Percentiles rank a stretch among this genome's conserved stretches.
These are phyloP conservation scores for Talinum fruticosum DNA, from an alignment of 148 eudicot species.

Conservation along the genomic window DNA sequence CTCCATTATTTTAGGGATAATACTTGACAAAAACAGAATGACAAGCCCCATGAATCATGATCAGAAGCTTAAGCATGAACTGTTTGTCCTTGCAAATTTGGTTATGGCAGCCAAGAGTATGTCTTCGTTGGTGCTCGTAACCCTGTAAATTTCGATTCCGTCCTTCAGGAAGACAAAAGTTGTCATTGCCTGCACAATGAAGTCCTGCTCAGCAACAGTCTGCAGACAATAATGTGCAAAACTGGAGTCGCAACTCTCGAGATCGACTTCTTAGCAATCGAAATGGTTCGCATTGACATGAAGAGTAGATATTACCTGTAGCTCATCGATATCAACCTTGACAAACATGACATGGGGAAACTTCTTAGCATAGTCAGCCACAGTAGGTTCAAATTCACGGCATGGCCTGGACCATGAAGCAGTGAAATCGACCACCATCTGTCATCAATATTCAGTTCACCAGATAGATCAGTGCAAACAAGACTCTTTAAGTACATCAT, in stretches of 20 bases:
- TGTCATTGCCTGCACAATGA: slow-evolving; percentile 59
- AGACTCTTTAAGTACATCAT: too few relatives aligned
- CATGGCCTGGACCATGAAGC: slow-evolving; percentile 71
- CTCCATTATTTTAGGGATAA: neutral
- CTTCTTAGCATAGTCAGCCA: slow-evolving; percentile 52
- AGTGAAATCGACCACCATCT: slow-evolving; percentile 67
- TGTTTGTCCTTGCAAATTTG: slow-evolving; percentile 29
- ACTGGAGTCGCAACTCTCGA: too few relatives aligned
- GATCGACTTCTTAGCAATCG: neutral
- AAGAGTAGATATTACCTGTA: slow-evolving; percentile 25
- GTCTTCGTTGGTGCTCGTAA: slow-evolving; percentile 70
- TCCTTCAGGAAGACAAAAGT: slow-evolving; percentile 66
- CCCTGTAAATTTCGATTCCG: slow-evolving; percentile 46
- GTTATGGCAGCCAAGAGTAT: slow-evolving; percentile 26
- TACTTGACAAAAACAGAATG: neutral
- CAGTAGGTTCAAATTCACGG: slow-evolving; percentile 50
- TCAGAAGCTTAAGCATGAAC: slow-evolving; percentile 1
- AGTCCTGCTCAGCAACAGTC: slow-evolving; percentile 52
- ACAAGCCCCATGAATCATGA: too few relatives aligned
- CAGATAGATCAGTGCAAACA: neutral
- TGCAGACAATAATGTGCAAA: slow-evolving; percentile 22
- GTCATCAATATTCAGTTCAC: neutral
- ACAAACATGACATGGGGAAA: slow-evolving; percentile 40
- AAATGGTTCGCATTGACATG: neutral
- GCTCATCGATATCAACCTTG: slow-evolving; percentile 62